A percentile compares a stretch with the other conserved stretches of the same genome.
Evolutionary conservation across 148 eudicot genomes (phyloP).

Genomic region (Heliamphora exappendiculata): DNA sequence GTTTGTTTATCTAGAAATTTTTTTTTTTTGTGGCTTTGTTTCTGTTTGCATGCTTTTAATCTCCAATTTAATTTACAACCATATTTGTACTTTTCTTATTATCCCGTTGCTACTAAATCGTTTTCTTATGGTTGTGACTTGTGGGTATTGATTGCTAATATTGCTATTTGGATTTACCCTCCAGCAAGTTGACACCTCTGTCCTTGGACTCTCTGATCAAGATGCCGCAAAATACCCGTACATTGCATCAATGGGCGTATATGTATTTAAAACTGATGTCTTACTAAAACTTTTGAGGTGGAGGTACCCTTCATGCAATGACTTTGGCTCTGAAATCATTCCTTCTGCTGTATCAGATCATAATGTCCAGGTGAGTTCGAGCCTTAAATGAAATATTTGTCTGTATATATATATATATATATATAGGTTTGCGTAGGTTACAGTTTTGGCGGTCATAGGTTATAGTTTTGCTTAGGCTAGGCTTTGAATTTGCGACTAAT

Average conservation of each 20-base stretch:
- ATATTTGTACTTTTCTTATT: not conserved
- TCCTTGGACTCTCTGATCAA: slow-evolving; percentile 61
- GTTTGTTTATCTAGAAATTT: not conserved
- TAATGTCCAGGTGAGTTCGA: slow-evolving; percentile 61
- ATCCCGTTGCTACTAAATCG: not conserved
- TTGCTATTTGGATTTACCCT: not conserved
- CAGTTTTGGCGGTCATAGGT: not conserved
- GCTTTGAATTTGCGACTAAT: not conserved
- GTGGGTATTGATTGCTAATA: not conserved
- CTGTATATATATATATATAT: too few species aligned
- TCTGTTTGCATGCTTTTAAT: not conserved
- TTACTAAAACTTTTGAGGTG: slow-evolving; percentile 64
- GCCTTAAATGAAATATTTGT: not conserved
- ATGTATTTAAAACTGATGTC: slow-evolving; percentile 72
- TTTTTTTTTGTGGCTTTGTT: not conserved
- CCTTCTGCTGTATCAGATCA: slow-evolving; percentile 66
- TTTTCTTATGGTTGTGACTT: not conserved
- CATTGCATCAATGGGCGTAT: slow-evolving; percentile 97
- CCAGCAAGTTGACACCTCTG: slow-evolving; percentile 82
- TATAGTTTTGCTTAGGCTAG: not conserved
- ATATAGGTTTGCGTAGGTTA: not conserved
- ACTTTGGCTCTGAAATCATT: slow-evolving; percentile 90
- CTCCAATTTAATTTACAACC: not conserved
- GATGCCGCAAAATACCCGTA: slow-evolving; percentile 65
- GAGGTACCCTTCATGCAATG: slow-evolving; percentile 63